A percentile compares a stretch with the other conserved stretches of the same genome.
phyloP scores from a whole-genome alignment of 2,329 filamentous ascomycete species.

The Daldinia sp. region DNA sequence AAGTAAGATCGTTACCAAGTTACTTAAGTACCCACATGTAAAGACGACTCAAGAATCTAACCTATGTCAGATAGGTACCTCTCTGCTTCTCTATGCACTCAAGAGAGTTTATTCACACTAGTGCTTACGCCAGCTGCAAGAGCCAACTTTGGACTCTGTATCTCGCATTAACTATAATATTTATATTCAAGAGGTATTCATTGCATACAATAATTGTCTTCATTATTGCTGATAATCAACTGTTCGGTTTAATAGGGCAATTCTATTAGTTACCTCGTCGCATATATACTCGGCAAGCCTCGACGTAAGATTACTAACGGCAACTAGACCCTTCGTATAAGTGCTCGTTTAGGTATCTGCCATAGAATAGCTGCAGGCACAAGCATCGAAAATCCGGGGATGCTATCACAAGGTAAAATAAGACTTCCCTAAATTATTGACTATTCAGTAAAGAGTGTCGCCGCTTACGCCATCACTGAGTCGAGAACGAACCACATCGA shows the following conservation, averaged over 20 bases:
- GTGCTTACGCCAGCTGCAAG: neutral
- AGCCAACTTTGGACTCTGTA: too few species aligned
- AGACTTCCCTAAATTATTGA: constrained; percentile 1
- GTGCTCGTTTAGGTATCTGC: neutral
- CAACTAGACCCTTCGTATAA: neutral
- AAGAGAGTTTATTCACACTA: too few species aligned
- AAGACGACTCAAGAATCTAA: too few species aligned
- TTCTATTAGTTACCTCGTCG: neutral
- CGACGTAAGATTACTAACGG: neutral
- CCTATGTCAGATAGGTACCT: too few species aligned
- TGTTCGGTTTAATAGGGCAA: neutral
- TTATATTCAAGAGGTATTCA: too few species aligned
- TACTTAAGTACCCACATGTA: neutral
- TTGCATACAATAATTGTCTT: neutral
- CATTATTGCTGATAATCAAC: neutral
- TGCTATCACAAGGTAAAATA: neutral
- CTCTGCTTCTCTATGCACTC: too few species aligned
- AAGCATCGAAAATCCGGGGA: constrained; percentile 12
- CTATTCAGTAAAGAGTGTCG: constrained; percentile 6
- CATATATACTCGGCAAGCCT: neutral
- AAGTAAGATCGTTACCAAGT: neutral
- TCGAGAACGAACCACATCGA: constrained; percentile 2
- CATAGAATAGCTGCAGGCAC: constrained; percentile 26
- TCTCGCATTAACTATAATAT: neutral
- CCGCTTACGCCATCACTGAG: constrained; percentile 12